Evolutionary conservation across 169 alveolate species (phyloP), one percentile per base, ranked within the genome.

Genomic region (Sarcocystis neurona): DNA sequence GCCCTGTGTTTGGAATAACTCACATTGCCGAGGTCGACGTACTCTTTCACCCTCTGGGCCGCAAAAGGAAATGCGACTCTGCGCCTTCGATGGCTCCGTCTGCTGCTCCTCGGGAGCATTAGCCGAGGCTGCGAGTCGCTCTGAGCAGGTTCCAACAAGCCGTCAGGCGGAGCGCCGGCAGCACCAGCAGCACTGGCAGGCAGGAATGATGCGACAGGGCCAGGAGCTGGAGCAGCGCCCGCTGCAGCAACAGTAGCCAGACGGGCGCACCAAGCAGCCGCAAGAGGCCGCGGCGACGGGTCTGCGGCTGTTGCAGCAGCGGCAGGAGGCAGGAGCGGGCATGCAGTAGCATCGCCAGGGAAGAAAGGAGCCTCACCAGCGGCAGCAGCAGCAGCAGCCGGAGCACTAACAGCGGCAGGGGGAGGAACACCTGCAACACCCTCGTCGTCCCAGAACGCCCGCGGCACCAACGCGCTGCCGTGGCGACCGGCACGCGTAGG

Each of bases 401-500:
- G 5, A 8, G 5, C 75, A 0, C 46, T 15, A 10, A 10, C 10
- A 3, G 44, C 10, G 34, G 75, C 75, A 41, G 82, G 41, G 30
- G 82, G 82, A 0, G 82, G 82, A 30, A 72, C 82, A 1, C 27
- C 8, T 5, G 32, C 30, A 10, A 53, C 23, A 20, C 70, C 74
- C 20, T 34, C 74, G 47, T 5, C 72, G 1, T 79, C 87, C 87
- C 87, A 79, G 48, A 79, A 79, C 0, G 32, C 50, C n/a, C 72
- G 70, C 50, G 48, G 70, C 41, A 79, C 87, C 63, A 79, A 37
- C 10, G 87, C 87, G 37, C 87, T 47, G 74, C 87, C 87, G 68
- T 79, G 87, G 47, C 87, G 70, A 15, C 87, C 87, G 6, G 63
- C 68, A 1, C 87, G 58, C 34, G 87, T 79, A 23, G 87, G 87